Conservation (phyloP, 2,329 filamentous ascomycete genomes). For the Fusarium circinatum region DNA sequence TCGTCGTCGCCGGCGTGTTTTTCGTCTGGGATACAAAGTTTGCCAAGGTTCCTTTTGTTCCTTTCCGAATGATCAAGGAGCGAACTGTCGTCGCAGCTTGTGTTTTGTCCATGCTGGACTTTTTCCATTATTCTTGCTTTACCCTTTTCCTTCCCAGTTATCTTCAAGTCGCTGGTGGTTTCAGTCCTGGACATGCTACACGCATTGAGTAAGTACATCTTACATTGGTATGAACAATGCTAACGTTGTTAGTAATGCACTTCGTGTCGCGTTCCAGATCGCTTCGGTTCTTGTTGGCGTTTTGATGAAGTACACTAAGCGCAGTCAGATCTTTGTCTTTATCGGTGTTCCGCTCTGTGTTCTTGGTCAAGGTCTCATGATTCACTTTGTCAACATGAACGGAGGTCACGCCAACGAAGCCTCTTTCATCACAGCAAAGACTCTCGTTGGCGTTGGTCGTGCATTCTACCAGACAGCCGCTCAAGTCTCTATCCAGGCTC, state of each 20-base stretch:
- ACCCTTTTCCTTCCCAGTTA: conserved; percentile 55
- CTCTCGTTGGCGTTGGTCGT: conserved; percentile 49
- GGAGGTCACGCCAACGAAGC: conserved; percentile 45
- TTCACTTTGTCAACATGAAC: conserved; percentile 45
- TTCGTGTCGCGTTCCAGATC: conserved; percentile 51
- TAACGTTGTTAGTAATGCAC: conserved; percentile 37
- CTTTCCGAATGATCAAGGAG: conserved; percentile 52
- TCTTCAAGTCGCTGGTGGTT: conserved; percentile 52
- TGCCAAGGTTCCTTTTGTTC: conserved; percentile 52
- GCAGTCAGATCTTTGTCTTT: conserved; percentile 46
- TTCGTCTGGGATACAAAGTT: conserved; percentile 51
- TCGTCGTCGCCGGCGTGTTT: conserved; percentile 41
- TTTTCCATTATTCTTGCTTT: conserved; percentile 52
- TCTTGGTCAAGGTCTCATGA: conserved; percentile 49
- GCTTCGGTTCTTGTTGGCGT: conserved; percentile 48
- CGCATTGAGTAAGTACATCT: conserved; percentile 46
- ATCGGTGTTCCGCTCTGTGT: conserved; percentile 47
- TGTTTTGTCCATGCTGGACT: conserved; percentile 50
- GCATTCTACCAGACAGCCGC: conserved; percentile 46
- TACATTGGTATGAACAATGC: rapidly evolving
- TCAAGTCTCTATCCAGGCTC: conserved; percentile 47
- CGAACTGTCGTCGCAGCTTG: conserved; percentile 53
- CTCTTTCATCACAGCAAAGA: conserved; percentile 49
- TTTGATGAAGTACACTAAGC: conserved; percentile 51
- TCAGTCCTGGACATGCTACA: conserved; percentile 49